Conservation (phyloP, 257 asterid species). For the Solanum lycopersicoides region DNA sequence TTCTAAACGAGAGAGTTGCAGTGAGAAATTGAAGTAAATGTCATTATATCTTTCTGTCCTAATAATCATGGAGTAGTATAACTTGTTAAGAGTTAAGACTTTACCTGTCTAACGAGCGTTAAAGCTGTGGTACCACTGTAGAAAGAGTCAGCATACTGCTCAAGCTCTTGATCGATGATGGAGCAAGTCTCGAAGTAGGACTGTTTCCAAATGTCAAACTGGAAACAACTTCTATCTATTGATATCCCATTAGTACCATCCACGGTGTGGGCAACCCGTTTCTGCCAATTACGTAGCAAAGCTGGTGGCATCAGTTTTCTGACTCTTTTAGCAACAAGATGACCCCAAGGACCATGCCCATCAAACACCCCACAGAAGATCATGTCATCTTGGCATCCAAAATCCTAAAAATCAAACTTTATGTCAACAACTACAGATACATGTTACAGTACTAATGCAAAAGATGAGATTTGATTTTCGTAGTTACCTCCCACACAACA, state of each 20-base stretch:
- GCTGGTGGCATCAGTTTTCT: conserved; percentile 46
- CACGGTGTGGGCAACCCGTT: conserved; percentile 28
- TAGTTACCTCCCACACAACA: conserved; percentile 57
- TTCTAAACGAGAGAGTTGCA: neutral
- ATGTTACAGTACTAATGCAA: neutral
- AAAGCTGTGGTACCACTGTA: conserved; percentile 69
- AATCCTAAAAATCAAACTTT: conserved; percentile 30
- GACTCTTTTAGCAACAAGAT: conserved; percentile 46
- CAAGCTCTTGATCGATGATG: conserved; percentile 52
- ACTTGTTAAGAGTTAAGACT: neutral
- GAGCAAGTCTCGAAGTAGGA: conserved; percentile 51
- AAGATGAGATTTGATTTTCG: neutral
- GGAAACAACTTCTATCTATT: conserved; percentile 4
- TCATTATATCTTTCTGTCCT: neutral
- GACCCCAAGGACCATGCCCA: conserved; percentile 92
- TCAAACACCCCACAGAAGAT: conserved; percentile 70
- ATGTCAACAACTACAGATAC: neutral
- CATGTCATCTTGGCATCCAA: conserved; percentile 69
- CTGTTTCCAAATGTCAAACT: conserved; percentile 53
- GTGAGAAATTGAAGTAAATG: neutral
- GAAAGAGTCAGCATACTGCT: conserved; percentile 41
- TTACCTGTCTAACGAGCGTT: conserved; percentile 60
- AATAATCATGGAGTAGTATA: neutral
- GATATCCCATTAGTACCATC: conserved; percentile 5
- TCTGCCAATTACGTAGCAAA: conserved; percentile 61